A percentile compares a stretch with the other conserved stretches of the same genome.
phyloP scores from a whole-genome alignment of 2,329 filamentous ascomycete species.

The Nigrograna mackinnonii region DNA sequence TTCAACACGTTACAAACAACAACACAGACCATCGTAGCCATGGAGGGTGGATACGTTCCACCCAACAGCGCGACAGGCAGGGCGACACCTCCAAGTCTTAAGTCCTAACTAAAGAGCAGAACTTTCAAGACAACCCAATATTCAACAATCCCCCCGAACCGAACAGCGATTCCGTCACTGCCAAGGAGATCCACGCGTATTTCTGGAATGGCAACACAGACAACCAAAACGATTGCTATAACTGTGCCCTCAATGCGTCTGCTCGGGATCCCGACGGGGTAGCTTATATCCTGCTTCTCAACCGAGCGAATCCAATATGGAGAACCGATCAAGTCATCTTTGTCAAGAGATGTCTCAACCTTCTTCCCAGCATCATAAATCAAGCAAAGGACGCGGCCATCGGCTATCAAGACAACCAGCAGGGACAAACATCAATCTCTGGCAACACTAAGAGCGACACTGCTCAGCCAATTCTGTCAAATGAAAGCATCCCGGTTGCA shows the following conservation, averaged over 20 bases:
- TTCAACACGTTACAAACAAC: neutral
- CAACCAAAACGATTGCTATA: neutral
- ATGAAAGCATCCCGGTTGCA: too few relatives aligned
- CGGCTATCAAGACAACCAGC: too few relatives aligned
- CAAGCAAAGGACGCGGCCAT: too few relatives aligned
- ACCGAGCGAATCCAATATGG: neutral
- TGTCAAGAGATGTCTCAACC: neutral
- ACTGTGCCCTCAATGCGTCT: neutral
- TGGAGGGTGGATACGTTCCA: neutral
- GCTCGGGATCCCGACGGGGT: neutral
- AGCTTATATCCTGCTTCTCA: neutral
- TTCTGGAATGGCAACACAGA: neutral
- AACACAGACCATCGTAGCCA: neutral
- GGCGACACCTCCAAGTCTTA: neutral
- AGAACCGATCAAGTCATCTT: neutral
- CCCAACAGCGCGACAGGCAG: neutral
- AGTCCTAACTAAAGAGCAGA: neutral
- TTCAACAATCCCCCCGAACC: neutral
- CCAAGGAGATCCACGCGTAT: neutral
- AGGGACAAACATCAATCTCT: too few relatives aligned
- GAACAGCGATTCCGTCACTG: neutral
- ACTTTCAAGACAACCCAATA: neutral
- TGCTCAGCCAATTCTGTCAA: too few relatives aligned
- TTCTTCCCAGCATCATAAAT: neutral
- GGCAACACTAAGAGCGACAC: too few relatives aligned